Base-by-base conservation (phyloP, 106 monocot genomes). In the Dendrobium chrysotoxum region DNA sequence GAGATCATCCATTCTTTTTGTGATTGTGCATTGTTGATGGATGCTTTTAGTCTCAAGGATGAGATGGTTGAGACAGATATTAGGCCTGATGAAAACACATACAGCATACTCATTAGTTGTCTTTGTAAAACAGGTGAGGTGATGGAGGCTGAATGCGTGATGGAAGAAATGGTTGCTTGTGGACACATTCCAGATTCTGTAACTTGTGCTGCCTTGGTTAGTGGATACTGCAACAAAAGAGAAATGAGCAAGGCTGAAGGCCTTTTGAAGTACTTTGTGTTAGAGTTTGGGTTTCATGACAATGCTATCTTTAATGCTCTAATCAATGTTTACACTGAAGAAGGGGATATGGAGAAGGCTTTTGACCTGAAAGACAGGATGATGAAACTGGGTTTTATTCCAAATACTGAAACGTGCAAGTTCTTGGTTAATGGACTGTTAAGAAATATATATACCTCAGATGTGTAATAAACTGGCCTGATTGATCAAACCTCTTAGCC, bases 301-400 rank as follows among this genome's bases (percentile, higher is more conserved):
- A 87, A 45, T 53, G 78, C 21, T 13, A 73, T 88, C 71, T 91
- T 78, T 78, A 98, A 95, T 90, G 54, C 79, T 72, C 75, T 98
- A 21, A 83, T 98, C 39, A 85, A 83, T 39, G 78, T 74, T 25
- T 90, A 83, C 53, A 85, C 87, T 71, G 82, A 88, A 44, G 81
- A 82, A 61, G 86, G 80, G 12, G 78, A 82, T 18, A 71, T 84
- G 20, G 65, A 31, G 28, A 84, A 85, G 75, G 71, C 91, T 40
- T 85, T 98, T 41, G 85, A 87, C n/a, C 72, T 95, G 76, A 90
- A 91, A 40, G 88, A 91, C 47, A 92, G 88, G 72, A 87, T 98
- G 92, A 28, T 86, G 58, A 85, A 86, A 76, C 77, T 95, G 76
- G 98, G 95, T 23, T 85, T 91, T 83, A 28, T 86, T 55, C 91